Evolutionary conservation across 2,329 filamentous ascomycete species (phyloP).

Genomic region (Fusarium ambrosium): DNA sequence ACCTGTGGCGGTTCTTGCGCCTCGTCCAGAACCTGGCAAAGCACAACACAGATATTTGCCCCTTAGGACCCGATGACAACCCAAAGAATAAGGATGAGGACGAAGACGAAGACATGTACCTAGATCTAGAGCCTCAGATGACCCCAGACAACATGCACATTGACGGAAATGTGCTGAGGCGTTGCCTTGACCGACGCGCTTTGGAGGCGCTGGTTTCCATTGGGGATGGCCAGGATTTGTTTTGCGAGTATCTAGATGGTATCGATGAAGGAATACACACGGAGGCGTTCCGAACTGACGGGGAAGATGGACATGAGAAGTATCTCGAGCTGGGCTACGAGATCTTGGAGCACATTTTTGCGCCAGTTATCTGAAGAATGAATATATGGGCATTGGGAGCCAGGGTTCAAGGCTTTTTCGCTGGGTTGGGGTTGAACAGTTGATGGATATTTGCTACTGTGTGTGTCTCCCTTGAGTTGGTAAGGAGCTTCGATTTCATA

Average conservation of each 20-base stretch:
- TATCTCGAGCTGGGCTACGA: slow-evolving; percentile 67
- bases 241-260: slow-evolving; percentile 63
- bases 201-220: slow-evolving; percentile 59
- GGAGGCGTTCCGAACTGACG: slow-evolving; percentile 45
- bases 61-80: slow-evolving; percentile 53
- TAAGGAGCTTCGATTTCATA: background rate
- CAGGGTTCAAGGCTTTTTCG: background rate
- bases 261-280: slow-evolving; percentile 63
- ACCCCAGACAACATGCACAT: slow-evolving; percentile 70
- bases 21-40: slow-evolving; percentile 79
- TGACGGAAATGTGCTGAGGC: slow-evolving; percentile 74
- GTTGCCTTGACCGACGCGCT: slow-evolving; percentile 62
- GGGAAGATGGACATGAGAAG: slow-evolving; percentile 37
- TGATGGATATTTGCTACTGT: background rate
- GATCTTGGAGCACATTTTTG: slow-evolving; percentile 67
- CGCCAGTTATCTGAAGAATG: slow-evolving; percentile 59
- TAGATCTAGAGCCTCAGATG: slow-evolving; percentile 51
- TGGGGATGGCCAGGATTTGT: slow-evolving; percentile 53
- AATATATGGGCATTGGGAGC: background rate
- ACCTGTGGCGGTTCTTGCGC: slow-evolving; percentile 76
- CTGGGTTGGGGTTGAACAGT: background rate
- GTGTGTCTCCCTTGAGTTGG: background rate
- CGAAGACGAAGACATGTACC: slow-evolving; percentile 37
- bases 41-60: slow-evolving; percentile 61
- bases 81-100: slow-evolving; percentile 26